phyloP scores from a whole-genome alignment of 371 early-diverging fungal genomes.

The Actinomucor elegans region DNA sequence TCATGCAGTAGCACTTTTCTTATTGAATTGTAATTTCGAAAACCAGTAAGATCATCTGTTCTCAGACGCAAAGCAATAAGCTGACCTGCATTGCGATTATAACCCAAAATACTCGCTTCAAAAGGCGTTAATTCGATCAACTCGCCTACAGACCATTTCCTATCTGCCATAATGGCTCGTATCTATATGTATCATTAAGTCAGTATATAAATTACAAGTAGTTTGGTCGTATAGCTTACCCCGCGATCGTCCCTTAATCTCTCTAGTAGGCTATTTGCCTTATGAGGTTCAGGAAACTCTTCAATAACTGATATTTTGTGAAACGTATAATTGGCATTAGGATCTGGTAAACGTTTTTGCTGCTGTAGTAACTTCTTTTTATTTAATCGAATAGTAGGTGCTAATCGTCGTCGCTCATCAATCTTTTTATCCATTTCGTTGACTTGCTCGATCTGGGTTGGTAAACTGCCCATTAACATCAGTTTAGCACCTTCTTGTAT shows the following conservation, averaged over 20 bases:
- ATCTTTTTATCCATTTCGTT: constrained; percentile 38
- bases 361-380: neutral
- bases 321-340: constrained; percentile 65
- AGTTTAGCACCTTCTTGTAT: constrained; percentile 39
- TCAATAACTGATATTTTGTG: constrained; percentile 62
- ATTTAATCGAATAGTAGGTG: constrained; percentile 3
- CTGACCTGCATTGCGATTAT: constrained; percentile 83
- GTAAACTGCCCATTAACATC: constrained; percentile 56
- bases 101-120: constrained; percentile 81
- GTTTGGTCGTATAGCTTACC: constrained; percentile 19
- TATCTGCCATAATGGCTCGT: constrained; percentile 69
- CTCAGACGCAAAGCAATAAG: constrained; percentile 83
- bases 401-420: constrained; percentile 11
- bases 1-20: constrained; percentile 86
- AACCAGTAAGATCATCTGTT: constrained; percentile 86
- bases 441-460: constrained; percentile 44
- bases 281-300: constrained; percentile 57
- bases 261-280: constrained; percentile 67
- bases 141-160: constrained; percentile 76
- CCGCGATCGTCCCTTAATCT: constrained; percentile 72
- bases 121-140: constrained; percentile 82
- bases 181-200: constrained; percentile 34
- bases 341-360: constrained; percentile 10
- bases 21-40: constrained; percentile 75
- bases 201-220: neutral